Evolutionary conservation across 2,329 filamentous ascomycete species (phyloP).

Genomic region (Trichoderma sp.): DNA sequence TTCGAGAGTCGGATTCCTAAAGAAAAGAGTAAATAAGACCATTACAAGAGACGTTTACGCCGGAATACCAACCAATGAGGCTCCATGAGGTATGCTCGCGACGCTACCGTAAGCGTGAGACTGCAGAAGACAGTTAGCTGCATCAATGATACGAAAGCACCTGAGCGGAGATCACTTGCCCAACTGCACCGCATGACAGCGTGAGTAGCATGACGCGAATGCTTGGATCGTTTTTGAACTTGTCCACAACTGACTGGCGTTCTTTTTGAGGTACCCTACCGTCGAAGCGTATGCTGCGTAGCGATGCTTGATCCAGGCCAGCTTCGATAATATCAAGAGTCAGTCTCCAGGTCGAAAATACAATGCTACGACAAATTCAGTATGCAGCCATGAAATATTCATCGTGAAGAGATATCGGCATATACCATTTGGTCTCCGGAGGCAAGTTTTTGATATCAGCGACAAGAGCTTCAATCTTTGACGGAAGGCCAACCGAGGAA

Average conservation of each 20-base stretch:
- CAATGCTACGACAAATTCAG: not conserved
- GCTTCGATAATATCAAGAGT: not conserved
- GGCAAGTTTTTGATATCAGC: not conserved
- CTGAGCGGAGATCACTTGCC: not conserved
- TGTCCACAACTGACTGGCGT: not conserved
- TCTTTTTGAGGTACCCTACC: not conserved
- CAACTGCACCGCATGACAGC: not conserved
- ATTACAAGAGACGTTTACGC: not conserved
- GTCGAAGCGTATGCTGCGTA: not conserved
- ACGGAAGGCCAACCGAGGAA: not conserved
- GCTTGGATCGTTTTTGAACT: not conserved
- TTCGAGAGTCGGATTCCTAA: not conserved
- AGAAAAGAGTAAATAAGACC: not conserved
- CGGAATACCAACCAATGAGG: not conserved
- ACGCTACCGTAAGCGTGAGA: not conserved
- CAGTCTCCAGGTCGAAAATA: not conserved
- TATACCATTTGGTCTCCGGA: not conserved
- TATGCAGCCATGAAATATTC: not conserved
- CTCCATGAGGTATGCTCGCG: not conserved
- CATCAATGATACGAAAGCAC: not conserved
- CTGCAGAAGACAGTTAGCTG: not conserved
- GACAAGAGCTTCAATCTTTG: not conserved
- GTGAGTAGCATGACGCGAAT: constrained; percentile 2
- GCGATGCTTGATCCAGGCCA: not conserved
- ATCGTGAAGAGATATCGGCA: not conserved